A percentile compares a stretch with the other conserved stretches of the same genome.
Evolutionary conservation across 192 early-diverging fungal species (phyloP).

Genomic region (Powellomyces hirtus): DNA sequence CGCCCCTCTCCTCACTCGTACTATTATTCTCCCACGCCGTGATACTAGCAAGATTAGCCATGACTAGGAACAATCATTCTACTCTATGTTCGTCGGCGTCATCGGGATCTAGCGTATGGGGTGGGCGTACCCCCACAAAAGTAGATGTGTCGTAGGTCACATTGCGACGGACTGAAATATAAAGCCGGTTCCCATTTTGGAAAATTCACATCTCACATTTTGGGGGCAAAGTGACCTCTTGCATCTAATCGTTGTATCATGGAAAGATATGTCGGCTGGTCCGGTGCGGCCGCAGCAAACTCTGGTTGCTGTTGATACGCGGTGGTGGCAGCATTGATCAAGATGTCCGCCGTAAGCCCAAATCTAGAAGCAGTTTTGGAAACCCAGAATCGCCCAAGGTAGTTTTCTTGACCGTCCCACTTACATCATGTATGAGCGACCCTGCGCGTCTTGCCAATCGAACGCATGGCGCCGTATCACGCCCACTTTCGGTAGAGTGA

Average conservation of each 20-base stretch:
- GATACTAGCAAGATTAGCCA: conserved; percentile 7
- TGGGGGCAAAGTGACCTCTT: conserved; percentile 4
- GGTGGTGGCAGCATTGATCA: conserved; percentile 8
- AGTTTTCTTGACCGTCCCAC: conserved; percentile 1
- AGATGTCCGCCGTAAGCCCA: conserved; percentile 26
- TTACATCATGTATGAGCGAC: conserved; percentile 7
- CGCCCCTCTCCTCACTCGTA: conserved; percentile 44
- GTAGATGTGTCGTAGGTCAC: too few species aligned
- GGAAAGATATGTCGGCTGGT: neutral
- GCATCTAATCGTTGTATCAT: neutral
- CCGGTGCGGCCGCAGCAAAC: conserved; percentile 16
- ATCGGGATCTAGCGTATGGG: too few species aligned
- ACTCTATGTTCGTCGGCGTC: too few species aligned
- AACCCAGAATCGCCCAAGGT: too few species aligned
- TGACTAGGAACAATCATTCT: neutral
- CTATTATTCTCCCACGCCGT: conserved; percentile 43
- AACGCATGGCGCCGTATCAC: conserved; percentile 16
- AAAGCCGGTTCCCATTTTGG: too few species aligned
- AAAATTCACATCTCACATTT: neutral
- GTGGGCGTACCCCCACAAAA: too few species aligned
- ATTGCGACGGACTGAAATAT: too few species aligned
- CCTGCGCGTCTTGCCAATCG: conserved; percentile 5
- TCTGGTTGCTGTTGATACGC: conserved; percentile 17
- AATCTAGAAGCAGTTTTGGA: too few species aligned
- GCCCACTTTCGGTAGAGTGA: neutral